Conservation (phyloP, 805 yeast genomes). For the Teunomyces aglyptinius region DNA sequence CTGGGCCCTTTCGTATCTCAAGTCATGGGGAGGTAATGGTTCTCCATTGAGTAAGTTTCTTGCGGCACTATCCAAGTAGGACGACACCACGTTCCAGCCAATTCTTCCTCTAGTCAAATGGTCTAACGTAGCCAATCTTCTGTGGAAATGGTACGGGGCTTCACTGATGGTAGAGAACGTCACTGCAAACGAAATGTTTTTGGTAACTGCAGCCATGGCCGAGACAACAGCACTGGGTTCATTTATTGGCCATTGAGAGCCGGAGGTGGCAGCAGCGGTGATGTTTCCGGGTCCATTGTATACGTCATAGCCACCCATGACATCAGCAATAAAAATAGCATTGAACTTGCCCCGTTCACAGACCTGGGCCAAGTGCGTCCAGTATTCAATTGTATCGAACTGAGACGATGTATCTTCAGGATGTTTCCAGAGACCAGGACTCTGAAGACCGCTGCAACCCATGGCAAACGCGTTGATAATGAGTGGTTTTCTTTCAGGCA, state of each 20-base stretch:
- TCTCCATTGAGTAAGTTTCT: constrained; percentile 37
- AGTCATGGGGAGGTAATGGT: constrained; percentile 36
- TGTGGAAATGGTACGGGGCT: constrained; percentile 40
- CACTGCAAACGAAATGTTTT: constrained; percentile 38
- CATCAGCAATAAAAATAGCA: constrained; percentile 40
- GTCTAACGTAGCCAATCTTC: constrained; percentile 45
- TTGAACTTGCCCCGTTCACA: constrained; percentile 41
- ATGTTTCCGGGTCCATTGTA: constrained; percentile 40
- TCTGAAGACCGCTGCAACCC: constrained; percentile 21
- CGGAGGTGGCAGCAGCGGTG: constrained; percentile 31
- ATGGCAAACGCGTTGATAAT: constrained; percentile 40
- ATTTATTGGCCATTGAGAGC: constrained; percentile 36
- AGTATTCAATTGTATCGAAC: constrained; percentile 27
- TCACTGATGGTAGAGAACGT: constrained; percentile 45
- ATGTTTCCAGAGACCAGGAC: constrained; percentile 37
- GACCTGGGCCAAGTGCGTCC: constrained; percentile 38
- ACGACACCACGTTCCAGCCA: constrained; percentile 50
- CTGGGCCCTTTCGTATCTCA: constrained; percentile 39
- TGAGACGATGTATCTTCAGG: constrained; percentile 32
- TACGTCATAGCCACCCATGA: constrained; percentile 40
- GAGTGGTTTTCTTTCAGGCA: constrained; percentile 16
- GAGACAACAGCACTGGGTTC: constrained; percentile 39
- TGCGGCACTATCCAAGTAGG: constrained; percentile 43
- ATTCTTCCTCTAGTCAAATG: constrained; percentile 42
- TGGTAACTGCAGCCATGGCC: constrained; percentile 45